These are phyloP conservation scores for Penicillium rolfsii DNA, from an alignment of 2,329 filamentous ascomycete species.

Conservation along the genomic window DNA sequence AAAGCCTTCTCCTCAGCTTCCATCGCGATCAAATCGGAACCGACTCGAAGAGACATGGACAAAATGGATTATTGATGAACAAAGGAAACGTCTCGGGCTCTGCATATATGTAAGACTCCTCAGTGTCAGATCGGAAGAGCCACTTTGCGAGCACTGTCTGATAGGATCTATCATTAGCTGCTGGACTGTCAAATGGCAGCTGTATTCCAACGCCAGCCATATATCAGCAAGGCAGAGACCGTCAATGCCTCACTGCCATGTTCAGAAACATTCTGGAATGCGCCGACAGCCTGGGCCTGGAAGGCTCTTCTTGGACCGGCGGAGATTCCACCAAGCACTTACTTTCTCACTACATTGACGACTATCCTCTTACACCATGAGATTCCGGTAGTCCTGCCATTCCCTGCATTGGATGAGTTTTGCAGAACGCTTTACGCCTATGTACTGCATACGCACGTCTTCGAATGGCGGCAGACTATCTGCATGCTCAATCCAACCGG, in stretches of 20 bases:
- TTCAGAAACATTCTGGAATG: background rate
- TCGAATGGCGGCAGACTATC: conserved; percentile 13
- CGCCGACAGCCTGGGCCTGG: background rate
- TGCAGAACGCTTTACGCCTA: conserved; percentile 11
- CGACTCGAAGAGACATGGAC: background rate
- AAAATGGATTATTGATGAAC: background rate
- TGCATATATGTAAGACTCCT: background rate
- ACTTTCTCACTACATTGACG: background rate
- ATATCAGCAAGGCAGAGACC: background rate
- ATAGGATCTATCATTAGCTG: background rate
- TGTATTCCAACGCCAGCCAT: background rate
- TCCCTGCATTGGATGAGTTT: background rate
- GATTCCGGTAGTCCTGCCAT: background rate
- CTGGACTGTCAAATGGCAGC: background rate
- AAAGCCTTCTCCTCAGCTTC: background rate
- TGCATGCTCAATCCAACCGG: conserved; percentile 12
- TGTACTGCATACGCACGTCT: conserved; percentile 10
- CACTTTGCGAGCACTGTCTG: background rate
- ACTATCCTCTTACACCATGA: background rate
- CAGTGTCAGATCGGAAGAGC: background rate
- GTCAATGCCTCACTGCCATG: background rate
- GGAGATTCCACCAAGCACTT: background rate
- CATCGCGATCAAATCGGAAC: background rate
- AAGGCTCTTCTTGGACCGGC: background rate
- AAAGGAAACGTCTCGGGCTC: background rate